These are phyloP conservation scores for Pseudoperonospora humuli DNA, from an alignment of 352 stramenopile genomes.

Conservation along the genomic window DNA sequence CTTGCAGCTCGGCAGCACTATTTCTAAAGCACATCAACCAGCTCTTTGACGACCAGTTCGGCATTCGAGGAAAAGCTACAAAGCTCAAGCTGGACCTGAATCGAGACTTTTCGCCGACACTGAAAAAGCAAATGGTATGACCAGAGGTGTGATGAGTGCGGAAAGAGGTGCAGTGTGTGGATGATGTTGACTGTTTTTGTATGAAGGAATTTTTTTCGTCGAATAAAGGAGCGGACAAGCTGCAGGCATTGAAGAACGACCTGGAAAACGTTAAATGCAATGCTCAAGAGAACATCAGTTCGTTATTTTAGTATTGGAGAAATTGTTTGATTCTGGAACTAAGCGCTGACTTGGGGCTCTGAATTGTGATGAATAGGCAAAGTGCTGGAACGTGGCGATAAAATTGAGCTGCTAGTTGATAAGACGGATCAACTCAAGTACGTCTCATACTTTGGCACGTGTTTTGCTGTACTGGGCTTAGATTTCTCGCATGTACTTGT, in stretches of 20 bases:
- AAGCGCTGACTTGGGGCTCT: slow-evolving; percentile 1
- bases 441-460: not conserved
- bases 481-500: slow-evolving; percentile 1
- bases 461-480: not conserved
- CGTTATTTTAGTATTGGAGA: slow-evolving; percentile 4
- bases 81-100: slow-evolving; percentile 87
- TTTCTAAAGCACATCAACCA: slow-evolving; percentile 85
- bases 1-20: slow-evolving; percentile 55
- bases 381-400: slow-evolving; percentile 79
- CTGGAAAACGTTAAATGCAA: slow-evolving; percentile 71
- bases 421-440: slow-evolving; percentile 85
- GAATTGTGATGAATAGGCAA: slow-evolving; percentile 34
- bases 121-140: slow-evolving; percentile 81
- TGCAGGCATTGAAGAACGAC: slow-evolving; percentile 77
- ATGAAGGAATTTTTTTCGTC: slow-evolving; percentile 70
- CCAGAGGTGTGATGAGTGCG: not conserved
- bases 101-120: slow-evolving; percentile 66
- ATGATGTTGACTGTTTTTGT: slow-evolving; percentile 3
- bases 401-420: slow-evolving; percentile 83
- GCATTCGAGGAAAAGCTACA: slow-evolving; percentile 79
- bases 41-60: slow-evolving; percentile 80
- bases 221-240: slow-evolving; percentile 59
- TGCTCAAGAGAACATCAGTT: slow-evolving; percentile 81
- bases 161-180: not conserved
- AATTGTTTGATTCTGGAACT: not conserved